Conservation (phyloP, 164 flowering plant species). For the Stephania japonica region DNA sequence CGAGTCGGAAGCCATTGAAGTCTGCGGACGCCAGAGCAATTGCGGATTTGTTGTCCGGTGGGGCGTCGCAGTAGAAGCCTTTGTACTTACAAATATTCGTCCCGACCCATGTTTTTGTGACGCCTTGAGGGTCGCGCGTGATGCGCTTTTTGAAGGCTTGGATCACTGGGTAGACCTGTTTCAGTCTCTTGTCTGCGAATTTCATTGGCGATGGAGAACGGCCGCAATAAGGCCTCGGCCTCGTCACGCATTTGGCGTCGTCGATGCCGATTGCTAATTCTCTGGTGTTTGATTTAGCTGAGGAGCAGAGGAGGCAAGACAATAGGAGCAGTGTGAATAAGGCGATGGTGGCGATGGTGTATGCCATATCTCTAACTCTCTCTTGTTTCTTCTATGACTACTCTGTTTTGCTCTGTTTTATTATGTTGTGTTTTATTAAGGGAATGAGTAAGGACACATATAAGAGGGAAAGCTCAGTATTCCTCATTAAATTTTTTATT, state of each 20-base stretch:
- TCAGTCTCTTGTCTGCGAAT: conserved; percentile 38
- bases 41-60: conserved; percentile 33
- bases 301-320: background rate
- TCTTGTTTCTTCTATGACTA: background rate
- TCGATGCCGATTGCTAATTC: conserved; percentile 11
- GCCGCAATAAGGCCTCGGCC: background rate
- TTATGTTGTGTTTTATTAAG: too few species aligned
- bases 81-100: conserved; percentile 45
- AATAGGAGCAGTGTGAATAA: conserved; percentile 1
- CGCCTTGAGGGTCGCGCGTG: conserved; percentile 35
- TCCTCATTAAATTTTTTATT: too few species aligned
- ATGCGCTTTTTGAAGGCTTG: conserved; percentile 43
- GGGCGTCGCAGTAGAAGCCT: conserved; percentile 50
- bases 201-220: conserved; percentile 16
- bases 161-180: conserved; percentile 36
- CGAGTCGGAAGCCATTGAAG: conserved; percentile 33
- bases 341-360: background rate
- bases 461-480: too few species aligned
- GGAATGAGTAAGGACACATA: too few species aligned
- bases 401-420: too few species aligned
- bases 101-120: conserved; percentile 53
- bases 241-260: conserved; percentile 9
- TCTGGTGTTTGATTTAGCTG: conserved; percentile 3
- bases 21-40: conserved; percentile 27
- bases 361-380: background rate